phyloP scores from a whole-genome alignment of 768 basidiomycete species.

The Sarcomyxa edulis region DNA sequence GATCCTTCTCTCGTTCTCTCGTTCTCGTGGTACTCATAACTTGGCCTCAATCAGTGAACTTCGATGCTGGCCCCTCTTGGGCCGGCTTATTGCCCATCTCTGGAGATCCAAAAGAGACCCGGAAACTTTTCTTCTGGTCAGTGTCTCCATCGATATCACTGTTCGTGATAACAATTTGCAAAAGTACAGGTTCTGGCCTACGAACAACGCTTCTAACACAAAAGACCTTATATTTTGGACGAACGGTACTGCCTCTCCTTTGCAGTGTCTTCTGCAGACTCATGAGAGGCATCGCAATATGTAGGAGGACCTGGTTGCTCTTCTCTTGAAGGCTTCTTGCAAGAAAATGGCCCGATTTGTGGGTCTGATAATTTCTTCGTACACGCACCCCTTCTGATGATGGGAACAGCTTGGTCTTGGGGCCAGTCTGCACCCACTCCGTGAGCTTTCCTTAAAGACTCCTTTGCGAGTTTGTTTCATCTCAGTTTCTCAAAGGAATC shows the following conservation, averaged over 20 bases:
- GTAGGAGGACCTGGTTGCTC: conserved; percentile 68
- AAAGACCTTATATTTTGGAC: conserved; percentile 68
- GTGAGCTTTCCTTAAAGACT: conserved; percentile 9
- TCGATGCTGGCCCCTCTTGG: conserved; percentile 68
- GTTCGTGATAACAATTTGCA: neutral
- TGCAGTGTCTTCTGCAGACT: neutral
- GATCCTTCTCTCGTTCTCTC: neutral
- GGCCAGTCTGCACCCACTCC: conserved; percentile 31
- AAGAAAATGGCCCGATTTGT: conserved; percentile 63
- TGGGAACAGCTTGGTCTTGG: conserved; percentile 42
- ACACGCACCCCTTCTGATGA: neutral
- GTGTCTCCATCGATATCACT: neutral
- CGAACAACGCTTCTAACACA: conserved; percentile 50
- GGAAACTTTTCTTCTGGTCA: conserved; percentile 49
- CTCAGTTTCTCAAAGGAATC: conserved; percentile 34
- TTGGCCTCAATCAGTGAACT: conserved; percentile 52
- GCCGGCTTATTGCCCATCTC: conserved; percentile 66
- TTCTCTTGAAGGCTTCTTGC: conserved; percentile 58
- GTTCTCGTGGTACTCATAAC: no score
- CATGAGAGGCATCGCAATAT: conserved; percentile 23
- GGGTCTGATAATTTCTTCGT: conserved; percentile 16
- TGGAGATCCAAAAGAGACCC: conserved; percentile 47
- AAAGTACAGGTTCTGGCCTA: conserved; percentile 65
- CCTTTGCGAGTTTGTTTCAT: neutral
- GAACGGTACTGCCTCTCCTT: conserved; percentile 20